Conservation (phyloP, 495 filamentous ascomycete species). For the Astrothelium macrocarpum region DNA sequence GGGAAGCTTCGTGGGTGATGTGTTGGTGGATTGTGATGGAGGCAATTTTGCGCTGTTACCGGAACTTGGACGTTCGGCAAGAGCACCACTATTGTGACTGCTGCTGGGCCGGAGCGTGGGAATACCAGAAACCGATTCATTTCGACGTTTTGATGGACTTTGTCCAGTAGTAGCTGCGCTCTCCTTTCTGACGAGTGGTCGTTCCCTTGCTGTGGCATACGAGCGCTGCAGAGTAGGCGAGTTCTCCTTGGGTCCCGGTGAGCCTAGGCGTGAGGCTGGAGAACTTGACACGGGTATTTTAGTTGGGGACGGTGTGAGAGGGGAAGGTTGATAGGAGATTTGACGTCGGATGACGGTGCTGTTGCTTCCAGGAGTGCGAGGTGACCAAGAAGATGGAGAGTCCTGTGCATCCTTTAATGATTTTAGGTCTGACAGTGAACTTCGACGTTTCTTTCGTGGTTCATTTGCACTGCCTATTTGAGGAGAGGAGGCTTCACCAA, state of each 20-base stretch:
- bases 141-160: constrained; percentile 38
- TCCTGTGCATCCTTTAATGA: constrained; percentile 29
- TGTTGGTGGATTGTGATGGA: constrained; percentile 4
- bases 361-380: constrained; percentile 15
- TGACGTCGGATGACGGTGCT: constrained; percentile 2
- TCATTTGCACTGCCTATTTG: constrained; percentile 1
- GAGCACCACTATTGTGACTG: constrained; percentile 8
- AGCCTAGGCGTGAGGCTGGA: constrained; percentile 22
- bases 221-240: constrained; percentile 25
- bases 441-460: constrained; percentile 71
- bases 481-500: constrained; percentile 34
- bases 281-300: constrained; percentile 19
- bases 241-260: constrained; percentile 31
- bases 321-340: constrained; percentile 14
- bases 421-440: constrained; percentile 83
- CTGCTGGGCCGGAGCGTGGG: constrained; percentile 35
- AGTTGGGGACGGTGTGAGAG: constrained; percentile 20
- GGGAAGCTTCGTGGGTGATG: constrained; percentile 12
- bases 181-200: neutral
- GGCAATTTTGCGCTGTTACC: constrained; percentile 29
- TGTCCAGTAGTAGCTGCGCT: constrained; percentile 31
- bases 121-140: constrained; percentile 43
- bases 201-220: constrained; percentile 10
- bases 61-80: constrained; percentile 38
- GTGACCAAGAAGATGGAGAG: constrained; percentile 25